Base-by-base conservation (phyloP, 2,329 filamentous ascomycete species). In the Trichophyton benhamiae region DNA sequence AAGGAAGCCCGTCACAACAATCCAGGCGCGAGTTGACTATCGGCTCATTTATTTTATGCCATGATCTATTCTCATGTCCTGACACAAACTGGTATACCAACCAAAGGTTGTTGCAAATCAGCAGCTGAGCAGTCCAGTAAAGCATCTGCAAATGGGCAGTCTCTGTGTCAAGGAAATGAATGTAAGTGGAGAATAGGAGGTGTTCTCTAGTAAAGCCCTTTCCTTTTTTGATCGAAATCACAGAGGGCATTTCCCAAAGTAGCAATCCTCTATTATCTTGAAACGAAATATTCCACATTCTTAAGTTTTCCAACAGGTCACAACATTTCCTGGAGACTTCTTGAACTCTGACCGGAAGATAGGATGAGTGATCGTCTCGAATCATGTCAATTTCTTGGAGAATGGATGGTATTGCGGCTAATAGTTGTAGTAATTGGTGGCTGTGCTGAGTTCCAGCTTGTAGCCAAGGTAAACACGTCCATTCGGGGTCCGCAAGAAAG, bases 141-240 rank as follows among this genome's bases (percentile, higher is more conserved):
- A 64, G 17, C 30, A 63, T 55, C 55, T 62, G 58, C 11, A 63
- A 41, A 30, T 63, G 63, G 30, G 61, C 63, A 36, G 59, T 63
- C 11, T 59, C 61, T 36, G 63, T 41, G 38, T 64, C 58, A 3
- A 9, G 13, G 22, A 61, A 61, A 38, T 57, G 20, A 48, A 61
- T n/a, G 49, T 30, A 60, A 9, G 42, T 53, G 9, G 27, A 53
- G 17, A 53, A 53, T 13, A 53, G 7, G 9, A 20, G 27, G 4
- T 48, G 11, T 41, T 41, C 48, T 15, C 48, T 53, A 5, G 30
- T 13, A 11, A 22, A 25, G 9, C 42, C 20, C 55, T 11, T 11
- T 15, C 22, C 22, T 7, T 6, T 11, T 3, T 15, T 8, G 20
- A 30, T 48, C n/a, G 42, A n/a, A 5, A 59, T 7, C 2, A 13